phyloP scores from a whole-genome alignment of 2,329 filamentous ascomycete species.

The Sporothrix euskadiensis region DNA sequence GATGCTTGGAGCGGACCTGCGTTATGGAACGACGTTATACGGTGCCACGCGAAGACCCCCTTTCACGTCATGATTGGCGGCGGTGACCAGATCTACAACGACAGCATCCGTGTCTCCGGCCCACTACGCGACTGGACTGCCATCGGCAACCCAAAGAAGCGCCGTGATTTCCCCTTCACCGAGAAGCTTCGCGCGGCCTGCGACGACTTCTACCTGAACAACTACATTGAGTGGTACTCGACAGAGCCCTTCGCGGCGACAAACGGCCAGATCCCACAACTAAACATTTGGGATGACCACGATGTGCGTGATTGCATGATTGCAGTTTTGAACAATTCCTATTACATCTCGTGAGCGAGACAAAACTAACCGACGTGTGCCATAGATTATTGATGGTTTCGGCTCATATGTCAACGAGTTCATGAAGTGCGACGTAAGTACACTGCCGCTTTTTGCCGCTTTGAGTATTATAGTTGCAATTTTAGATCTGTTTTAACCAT shows the following conservation, averaged over 20 bases:
- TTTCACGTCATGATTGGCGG: constrained; percentile 97
- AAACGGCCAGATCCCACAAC: constrained; percentile 88
- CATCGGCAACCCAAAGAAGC: constrained; percentile 79
- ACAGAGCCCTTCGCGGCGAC: constrained; percentile 81
- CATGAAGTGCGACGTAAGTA: constrained; percentile 66
- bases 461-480: no score
- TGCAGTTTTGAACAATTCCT: background rate
- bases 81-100: constrained; percentile 96
- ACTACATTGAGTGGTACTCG: constrained; percentile 71
- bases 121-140: constrained; percentile 80
- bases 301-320: constrained; percentile 56
- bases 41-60: constrained; percentile 73
- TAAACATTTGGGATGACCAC: constrained; percentile 99
- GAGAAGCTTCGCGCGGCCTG: constrained; percentile 77
- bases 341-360: background rate
- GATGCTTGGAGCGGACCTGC: constrained; percentile 86
- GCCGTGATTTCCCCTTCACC: constrained; percentile 75
- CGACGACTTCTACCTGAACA: constrained; percentile 87
- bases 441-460: no score
- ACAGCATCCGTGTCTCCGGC: constrained; percentile 81
- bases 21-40: constrained; percentile 90
- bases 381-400: constrained; percentile 82
- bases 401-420: constrained; percentile 93
- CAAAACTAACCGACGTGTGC: constrained; percentile 44
- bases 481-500: background rate